Evolutionary conservation across 495 filamentous ascomycete species (phyloP).

Genomic region (Penicillium silybi): DNA sequence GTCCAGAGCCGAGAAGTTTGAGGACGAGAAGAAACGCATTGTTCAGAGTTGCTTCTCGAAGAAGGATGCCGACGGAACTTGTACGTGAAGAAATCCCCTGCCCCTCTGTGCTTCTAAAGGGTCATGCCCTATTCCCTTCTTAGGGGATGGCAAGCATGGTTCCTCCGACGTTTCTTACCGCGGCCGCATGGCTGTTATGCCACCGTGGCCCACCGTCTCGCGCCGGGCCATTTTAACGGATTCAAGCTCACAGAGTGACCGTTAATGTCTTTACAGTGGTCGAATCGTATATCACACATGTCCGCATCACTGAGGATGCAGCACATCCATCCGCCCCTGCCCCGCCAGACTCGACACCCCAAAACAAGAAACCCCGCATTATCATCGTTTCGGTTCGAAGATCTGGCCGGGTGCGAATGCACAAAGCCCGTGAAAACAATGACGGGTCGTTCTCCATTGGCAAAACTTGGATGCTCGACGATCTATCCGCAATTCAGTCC

Average conservation of each 20-base stretch:
- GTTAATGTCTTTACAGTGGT: constrained; percentile 49
- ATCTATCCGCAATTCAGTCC: constrained; percentile 75
- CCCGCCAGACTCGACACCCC: constrained; percentile 62
- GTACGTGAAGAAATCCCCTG: constrained; percentile 46
- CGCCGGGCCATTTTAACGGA: not conserved
- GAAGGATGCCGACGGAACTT: constrained; percentile 74
- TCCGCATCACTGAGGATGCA: constrained; percentile 81
- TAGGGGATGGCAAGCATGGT: constrained; percentile 9
- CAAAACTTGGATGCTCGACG: constrained; percentile 95
- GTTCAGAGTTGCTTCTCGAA: constrained; percentile 88
- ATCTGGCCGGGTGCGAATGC: constrained; percentile 88
- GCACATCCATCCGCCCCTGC: constrained; percentile 80
- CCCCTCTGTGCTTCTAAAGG: not conserved
- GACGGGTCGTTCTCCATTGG: constrained; percentile 96
- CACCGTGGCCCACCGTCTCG: not conserved
- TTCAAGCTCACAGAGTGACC: constrained; percentile 7
- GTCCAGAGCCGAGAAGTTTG: constrained; percentile 82
- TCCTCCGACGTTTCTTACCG: not conserved
- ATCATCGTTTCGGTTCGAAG: constrained; percentile 91
- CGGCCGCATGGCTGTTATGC: not conserved
- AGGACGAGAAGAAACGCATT: constrained; percentile 92
- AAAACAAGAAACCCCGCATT: constrained; percentile 81
- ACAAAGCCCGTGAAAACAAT: constrained; percentile 92
- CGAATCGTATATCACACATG: constrained; percentile 97
- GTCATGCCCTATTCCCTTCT: not conserved